A percentile compares a stretch with the other conserved stretches of the same genome.
These are phyloP conservation scores for Colletotrichum musae DNA, from an alignment of 2,329 filamentous ascomycete species.

Conservation along the genomic window DNA sequence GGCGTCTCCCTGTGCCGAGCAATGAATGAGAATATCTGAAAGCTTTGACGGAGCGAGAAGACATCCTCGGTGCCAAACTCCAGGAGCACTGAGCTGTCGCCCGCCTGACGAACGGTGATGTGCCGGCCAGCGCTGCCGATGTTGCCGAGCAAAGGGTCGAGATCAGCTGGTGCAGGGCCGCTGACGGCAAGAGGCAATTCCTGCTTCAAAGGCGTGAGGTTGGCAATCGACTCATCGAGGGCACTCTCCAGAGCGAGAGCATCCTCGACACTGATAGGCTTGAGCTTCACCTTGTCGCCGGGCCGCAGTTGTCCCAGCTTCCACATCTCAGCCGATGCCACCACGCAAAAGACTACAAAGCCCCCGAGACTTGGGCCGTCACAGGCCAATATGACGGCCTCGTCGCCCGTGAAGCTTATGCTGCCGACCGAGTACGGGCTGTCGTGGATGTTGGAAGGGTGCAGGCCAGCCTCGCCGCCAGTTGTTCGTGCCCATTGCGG, in stretches of 20 bases:
- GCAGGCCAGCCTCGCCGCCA: slow-evolving; percentile 55
- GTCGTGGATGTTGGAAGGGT: slow-evolving; percentile 60
- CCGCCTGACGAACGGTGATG: slow-evolving; percentile 49
- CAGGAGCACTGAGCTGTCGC: slow-evolving; percentile 52
- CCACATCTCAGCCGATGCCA: slow-evolving; percentile 57
- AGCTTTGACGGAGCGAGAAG: slow-evolving; percentile 52
- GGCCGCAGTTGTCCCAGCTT: slow-evolving; percentile 58
- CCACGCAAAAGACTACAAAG: slow-evolving; percentile 56
- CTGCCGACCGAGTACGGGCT: slow-evolving; percentile 57
- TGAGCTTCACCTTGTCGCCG: slow-evolving; percentile 54
- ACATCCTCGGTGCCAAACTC: slow-evolving; percentile 49
- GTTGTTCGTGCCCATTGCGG: slow-evolving; percentile 55
- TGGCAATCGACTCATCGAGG: slow-evolving; percentile 44
- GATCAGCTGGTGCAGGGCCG: background rate
- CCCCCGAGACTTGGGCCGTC: slow-evolving; percentile 60
- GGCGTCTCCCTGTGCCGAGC: slow-evolving; percentile 47
- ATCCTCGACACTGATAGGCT: slow-evolving; percentile 46
- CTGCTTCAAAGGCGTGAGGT: slow-evolving; percentile 27
- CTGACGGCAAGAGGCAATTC: background rate
- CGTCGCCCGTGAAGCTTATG: slow-evolving; percentile 60
- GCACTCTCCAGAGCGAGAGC: slow-evolving; percentile 46
- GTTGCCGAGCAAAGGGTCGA: slow-evolving; percentile 36
- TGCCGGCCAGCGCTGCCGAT: slow-evolving; percentile 40
- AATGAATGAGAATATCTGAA: slow-evolving; percentile 53
- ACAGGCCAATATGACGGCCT: slow-evolving; percentile 54